Evolutionary conservation across 164 flowering plant species (phyloP).

Genomic region (Macadamia tetraphylla): DNA sequence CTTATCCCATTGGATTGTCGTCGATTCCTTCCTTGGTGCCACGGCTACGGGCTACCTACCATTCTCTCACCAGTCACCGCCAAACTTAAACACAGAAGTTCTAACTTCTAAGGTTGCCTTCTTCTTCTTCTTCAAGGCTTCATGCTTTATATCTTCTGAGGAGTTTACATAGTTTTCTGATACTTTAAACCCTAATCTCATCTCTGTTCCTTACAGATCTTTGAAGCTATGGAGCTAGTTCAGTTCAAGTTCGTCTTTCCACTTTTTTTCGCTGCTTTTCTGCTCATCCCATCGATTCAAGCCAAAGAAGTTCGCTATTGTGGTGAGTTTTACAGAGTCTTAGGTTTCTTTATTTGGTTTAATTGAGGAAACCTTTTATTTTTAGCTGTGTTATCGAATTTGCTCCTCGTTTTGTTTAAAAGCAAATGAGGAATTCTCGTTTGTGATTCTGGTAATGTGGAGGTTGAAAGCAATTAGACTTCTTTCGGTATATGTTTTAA

Average conservation of each 20-base stretch:
- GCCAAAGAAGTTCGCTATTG: slow-evolving; percentile 39
- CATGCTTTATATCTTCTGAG: no score
- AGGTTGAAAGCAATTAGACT: background rate
- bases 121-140: no score
- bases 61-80: no score
- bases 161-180: no score
- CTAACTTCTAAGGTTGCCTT: no score
- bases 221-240: slow-evolving; percentile 14
- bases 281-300: slow-evolving; percentile 16
- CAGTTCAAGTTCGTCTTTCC: slow-evolving; percentile 16
- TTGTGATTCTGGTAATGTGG: background rate
- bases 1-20: no score
- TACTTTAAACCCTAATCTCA: no score
- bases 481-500: background rate
- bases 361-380: background rate
- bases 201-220: background rate
- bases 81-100: no score
- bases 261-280: slow-evolving; percentile 19
- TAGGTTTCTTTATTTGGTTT: background rate
- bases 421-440: background rate
- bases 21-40: no score
- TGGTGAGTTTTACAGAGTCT: slow-evolving; percentile 24
- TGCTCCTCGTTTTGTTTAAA: background rate
- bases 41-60: no score
- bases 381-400: background rate